Evolutionary conservation across 495 filamentous ascomycete species (phyloP).

Genomic region (Neurospora sp.): DNA sequence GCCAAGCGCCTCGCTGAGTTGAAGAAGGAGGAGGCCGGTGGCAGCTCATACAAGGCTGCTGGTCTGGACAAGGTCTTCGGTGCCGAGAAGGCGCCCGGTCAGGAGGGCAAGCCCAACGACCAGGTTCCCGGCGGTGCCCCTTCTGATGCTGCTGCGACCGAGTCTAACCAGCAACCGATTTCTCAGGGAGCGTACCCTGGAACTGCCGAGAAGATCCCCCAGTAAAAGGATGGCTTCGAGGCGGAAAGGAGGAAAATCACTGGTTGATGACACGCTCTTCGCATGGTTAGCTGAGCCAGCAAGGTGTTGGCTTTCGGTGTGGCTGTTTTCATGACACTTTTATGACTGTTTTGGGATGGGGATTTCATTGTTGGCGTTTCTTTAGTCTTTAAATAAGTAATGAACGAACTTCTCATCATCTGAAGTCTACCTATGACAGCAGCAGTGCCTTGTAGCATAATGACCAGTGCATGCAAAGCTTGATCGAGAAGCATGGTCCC

Average conservation of each 20-base stretch:
- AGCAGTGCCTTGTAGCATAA: not conserved
- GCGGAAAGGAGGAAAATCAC: not conserved
- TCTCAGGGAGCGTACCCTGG: not conserved
- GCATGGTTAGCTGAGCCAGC: not conserved
- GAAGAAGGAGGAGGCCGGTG: constrained; percentile 58
- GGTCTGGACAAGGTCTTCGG: constrained; percentile 37
- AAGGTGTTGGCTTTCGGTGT: not conserved
- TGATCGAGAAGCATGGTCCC: not conserved
- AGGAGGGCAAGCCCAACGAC: constrained; percentile 2
- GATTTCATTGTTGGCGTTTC: not conserved
- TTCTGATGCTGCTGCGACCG: constrained; percentile 3
- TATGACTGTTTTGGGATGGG: not conserved
- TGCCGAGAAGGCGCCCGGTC: constrained; percentile 23
- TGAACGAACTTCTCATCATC: no score
- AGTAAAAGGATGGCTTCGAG: not conserved
- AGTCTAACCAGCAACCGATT: constrained; percentile 3
- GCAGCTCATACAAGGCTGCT: constrained; percentile 37
- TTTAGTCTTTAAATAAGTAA: not conserved
- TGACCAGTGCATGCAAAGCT: not conserved
- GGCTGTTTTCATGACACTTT: not conserved
- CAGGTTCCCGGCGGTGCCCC: constrained; percentile 8
- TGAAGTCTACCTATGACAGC: no score
- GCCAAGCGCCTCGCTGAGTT: constrained; percentile 77
- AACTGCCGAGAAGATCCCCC: not conserved
- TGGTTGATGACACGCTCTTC: not conserved